phyloP scores from a whole-genome alignment of 2,329 filamentous ascomycete genomes.

The Sporothrix schenckii region DNA sequence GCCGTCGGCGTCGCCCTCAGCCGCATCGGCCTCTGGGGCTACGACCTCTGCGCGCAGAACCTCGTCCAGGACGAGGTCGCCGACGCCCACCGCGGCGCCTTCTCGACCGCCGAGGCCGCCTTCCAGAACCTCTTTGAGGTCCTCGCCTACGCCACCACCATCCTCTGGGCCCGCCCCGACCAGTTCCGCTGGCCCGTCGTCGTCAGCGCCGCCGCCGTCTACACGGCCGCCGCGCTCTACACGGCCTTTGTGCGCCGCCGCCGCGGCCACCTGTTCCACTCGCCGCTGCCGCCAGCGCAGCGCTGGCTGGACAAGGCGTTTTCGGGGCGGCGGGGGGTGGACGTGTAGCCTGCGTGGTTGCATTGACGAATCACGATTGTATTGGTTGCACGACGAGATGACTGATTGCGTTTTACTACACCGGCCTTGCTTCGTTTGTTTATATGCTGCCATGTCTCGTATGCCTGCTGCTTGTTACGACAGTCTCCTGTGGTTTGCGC shows the following conservation, averaged over 20 bases:
- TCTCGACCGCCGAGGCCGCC: constrained; percentile 69
- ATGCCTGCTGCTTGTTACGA: no score
- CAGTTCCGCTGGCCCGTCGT: constrained; percentile 67
- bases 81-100: constrained; percentile 62
- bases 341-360: no score
- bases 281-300: constrained; percentile 37
- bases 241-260: constrained; percentile 59
- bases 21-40: constrained; percentile 63
- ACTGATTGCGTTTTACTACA: no score
- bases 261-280: constrained; percentile 64
- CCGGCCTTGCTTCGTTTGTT: neutral
- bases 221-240: constrained; percentile 54
- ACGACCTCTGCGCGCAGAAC: constrained; percentile 62
- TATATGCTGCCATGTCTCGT: neutral
- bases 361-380: neutral
- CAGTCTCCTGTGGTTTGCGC: neutral
- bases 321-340: neutral
- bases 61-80: constrained; percentile 65
- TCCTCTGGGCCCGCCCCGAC: constrained; percentile 63
- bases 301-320: constrained; percentile 34
- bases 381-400: neutral
- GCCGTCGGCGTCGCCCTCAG: constrained; percentile 58
- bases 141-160: constrained; percentile 65
- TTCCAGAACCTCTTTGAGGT: constrained; percentile 73
- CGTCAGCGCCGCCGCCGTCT: constrained; percentile 60